Base-by-base conservation (phyloP, 106 monocot genomes). In the Dactylorhiza incarnata region DNA sequence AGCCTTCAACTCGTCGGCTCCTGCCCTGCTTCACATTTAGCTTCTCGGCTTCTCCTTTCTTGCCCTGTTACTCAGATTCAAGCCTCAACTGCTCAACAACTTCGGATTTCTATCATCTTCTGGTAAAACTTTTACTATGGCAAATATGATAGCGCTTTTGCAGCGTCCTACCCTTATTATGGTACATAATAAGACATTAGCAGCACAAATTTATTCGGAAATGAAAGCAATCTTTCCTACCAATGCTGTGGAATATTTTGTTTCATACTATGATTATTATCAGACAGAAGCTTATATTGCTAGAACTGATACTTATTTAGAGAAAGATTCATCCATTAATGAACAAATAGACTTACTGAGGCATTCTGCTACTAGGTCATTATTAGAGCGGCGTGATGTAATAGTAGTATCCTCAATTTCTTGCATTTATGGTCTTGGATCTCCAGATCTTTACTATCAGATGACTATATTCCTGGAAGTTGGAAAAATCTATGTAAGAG, bases 241-340 rank as follows among this genome's bases (percentile, higher is more conserved):
- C n/a, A 66, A 66, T 16, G 65, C 65, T 8, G 65, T 66, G 8
- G 65, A 66, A 16, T 66, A 66, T 16, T 66, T 66, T 16, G 65
- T 66, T 16, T 66, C 65, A 8, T 66, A 66, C 65, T 66, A 66
- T 16, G 65, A 66, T 16, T 66, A 66, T 16, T 66, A 66, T 16
- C 65, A 66, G 65, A 6, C 65, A 5, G 65, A 66, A 16, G 65
- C 65, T 5, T 66, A 66, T 16, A 25, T 66, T 8, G 22, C 65
- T 6, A 5, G 14, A 8, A 22, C 65, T 16, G 65, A 66, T 16
- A 66, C 65, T 16, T 66, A 22, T 16, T 8, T 66, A 6, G 65
- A 66, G 65, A 66, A 66, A 16, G 65, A 66, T 16, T 19, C 65
- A 6, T 66, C 65, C 9, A 25, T 66, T 8, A 66, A 66, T 16